Conservation (phyloP, 2,329 filamentous ascomycete species). For the Uncinocarpus reesii region DNA sequence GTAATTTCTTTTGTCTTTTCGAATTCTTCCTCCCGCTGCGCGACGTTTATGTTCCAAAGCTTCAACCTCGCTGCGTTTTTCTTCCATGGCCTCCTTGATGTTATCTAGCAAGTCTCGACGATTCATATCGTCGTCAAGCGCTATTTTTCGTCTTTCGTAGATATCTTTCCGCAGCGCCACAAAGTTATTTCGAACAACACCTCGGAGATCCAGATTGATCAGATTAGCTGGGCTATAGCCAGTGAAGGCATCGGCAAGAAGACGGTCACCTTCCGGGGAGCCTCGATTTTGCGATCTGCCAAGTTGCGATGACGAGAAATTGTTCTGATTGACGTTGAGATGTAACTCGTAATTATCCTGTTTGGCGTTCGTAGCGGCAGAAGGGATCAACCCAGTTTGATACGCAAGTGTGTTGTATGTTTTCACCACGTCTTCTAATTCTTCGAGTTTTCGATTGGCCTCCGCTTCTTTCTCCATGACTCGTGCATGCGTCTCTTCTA, state of each 20-base stretch:
- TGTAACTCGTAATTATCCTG: slow-evolving; percentile 75
- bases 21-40: slow-evolving; percentile 83
- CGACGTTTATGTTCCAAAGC: slow-evolving; percentile 78
- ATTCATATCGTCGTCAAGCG: slow-evolving; percentile 85
- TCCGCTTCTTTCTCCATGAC: slow-evolving; percentile 82
- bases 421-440: slow-evolving; percentile 82
- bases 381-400: slow-evolving; percentile 80
- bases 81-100: slow-evolving; percentile 93
- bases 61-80: slow-evolving; percentile 87
- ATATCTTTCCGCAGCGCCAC: slow-evolving; percentile 75
- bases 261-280: slow-evolving; percentile 54
- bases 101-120: slow-evolving; percentile 88
- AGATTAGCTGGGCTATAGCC: slow-evolving; percentile 87
- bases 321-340: slow-evolving; percentile 69
- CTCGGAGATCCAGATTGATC: slow-evolving; percentile 77
- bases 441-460: slow-evolving; percentile 73
- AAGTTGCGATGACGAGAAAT: slow-evolving; percentile 57
- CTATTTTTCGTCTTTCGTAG: slow-evolving; percentile 71
- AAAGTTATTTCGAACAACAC: slow-evolving; percentile 69
- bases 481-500: slow-evolving; percentile 76
- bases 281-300: slow-evolving; percentile 41
- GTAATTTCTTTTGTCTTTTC: slow-evolving; percentile 85
- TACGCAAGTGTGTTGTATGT: slow-evolving; percentile 91
- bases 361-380: slow-evolving; percentile 73
- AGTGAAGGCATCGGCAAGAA: slow-evolving; percentile 69